Base-by-base conservation (phyloP, 805 yeast species). In the Nakazawaea ishiwadae region DNA sequence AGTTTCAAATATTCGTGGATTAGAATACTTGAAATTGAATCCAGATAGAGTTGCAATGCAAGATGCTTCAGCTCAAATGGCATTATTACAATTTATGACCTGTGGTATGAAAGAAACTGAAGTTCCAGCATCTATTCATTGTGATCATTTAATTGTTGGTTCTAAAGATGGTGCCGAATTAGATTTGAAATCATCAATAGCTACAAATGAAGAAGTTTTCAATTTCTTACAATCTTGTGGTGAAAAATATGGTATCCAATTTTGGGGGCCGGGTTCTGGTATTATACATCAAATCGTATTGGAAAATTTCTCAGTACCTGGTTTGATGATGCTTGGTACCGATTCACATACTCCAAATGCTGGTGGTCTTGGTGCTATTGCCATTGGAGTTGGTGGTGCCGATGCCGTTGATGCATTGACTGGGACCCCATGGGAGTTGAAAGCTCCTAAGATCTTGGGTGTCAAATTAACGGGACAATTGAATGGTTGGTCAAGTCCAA, bases 331-430 rank as follows among this genome's bases (percentile, higher is more conserved):
- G 74, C 79, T 90, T 53, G 97, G 97, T 74, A 90, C 97, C 44
- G 97, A 90, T 71, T 88, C 96, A 26, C 97, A 90, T 70, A 90
- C 97, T 55, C 97, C 97, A 48, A 90, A 90, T 66, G 97, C 96
- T 46, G 97, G 97, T 75, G 97, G 97, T 70, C 77, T 90, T 59
- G 97, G 97, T 72, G 95, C 87, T 71, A 79, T 90, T 59, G 97
- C 97, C 53, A 90, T 90, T 54, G 98, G 97, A 78, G 97, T 91
- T 53, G 98, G 97, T 75, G 98, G 98, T 77, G 98, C 98, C 52
- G 98, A 90, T 66, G 97, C 97, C 49, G 98, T 90, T 53, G 98
- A 90, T 65, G 97, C 88, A 47, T 79, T 90, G 81, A 86, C 97
- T 47, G 84, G 84, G 59, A 76, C 88, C 52, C 84, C 98, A 44